Conservation (phyloP, 306 rosid genomes). For the Chamaecrista fasciculata region DNA sequence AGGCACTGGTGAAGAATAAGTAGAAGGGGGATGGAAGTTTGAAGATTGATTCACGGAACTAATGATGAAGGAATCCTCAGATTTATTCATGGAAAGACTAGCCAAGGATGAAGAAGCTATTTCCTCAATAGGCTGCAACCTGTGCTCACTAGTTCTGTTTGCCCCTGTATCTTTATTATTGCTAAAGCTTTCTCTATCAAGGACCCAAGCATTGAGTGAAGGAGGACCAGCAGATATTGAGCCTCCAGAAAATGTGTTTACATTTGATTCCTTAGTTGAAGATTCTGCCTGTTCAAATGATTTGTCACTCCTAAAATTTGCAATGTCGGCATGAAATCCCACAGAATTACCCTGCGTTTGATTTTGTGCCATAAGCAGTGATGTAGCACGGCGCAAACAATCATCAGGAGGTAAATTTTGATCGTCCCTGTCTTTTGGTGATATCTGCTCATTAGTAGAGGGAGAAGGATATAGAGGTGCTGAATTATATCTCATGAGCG, state of each 20-base stretch:
- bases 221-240: conserved; percentile 81
- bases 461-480: conserved; percentile 55
- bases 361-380: conserved; percentile 81
- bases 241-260: conserved; percentile 38
- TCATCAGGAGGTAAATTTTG: conserved; percentile 55
- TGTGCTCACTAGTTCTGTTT: conserved; percentile 37
- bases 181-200: conserved; percentile 49
- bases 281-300: conserved; percentile 47
- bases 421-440: conserved; percentile 47
- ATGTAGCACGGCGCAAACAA: conserved; percentile 80
- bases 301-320: conserved; percentile 37
- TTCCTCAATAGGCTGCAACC: conserved; percentile 69
- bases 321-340: conserved; percentile 46
- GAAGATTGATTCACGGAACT: conserved; percentile 31
- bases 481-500: conserved; percentile 76
- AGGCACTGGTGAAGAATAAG: conserved; percentile 69
- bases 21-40: conserved; percentile 35
- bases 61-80: conserved; percentile 36
- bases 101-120: conserved; percentile 41
- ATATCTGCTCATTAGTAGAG: conserved; percentile 29
- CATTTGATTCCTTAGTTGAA: conserved; percentile 42
- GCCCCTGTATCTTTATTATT: conserved; percentile 41
- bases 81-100: conserved; percentile 43
- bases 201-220: conserved; percentile 92
- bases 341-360: conserved; percentile 46